Evolutionary conservation across 2,329 filamentous ascomycete species (phyloP).

Genomic region (Trichoderma aggressivum): DNA sequence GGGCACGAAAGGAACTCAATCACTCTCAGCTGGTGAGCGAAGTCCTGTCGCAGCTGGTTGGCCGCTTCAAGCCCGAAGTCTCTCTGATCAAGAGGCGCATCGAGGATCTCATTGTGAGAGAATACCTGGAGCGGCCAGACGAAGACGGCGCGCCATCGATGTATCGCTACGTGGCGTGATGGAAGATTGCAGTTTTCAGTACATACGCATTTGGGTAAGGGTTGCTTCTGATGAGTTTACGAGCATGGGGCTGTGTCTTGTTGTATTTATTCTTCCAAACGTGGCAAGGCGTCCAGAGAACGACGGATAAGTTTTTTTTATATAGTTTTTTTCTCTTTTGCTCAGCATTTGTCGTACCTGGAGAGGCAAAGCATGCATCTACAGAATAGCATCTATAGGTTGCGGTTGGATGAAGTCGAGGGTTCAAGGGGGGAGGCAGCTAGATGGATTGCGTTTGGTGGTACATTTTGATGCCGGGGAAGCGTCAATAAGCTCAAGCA

Average conservation of each 20-base stretch:
- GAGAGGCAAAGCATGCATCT: not conserved
- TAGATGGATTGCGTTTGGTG: not conserved
- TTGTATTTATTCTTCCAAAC: not conserved
- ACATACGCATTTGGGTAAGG: not conserved
- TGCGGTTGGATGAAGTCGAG: not conserved
- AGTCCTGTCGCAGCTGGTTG: slow-evolving; percentile 64
- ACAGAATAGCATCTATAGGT: not conserved
- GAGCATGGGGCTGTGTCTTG: slow-evolving; percentile 3
- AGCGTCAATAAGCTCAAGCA: not conserved
- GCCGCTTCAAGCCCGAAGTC: slow-evolving; percentile 73
- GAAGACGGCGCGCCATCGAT: slow-evolving; percentile 62
- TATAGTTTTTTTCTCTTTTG: not conserved
- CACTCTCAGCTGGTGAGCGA: slow-evolving; percentile 70
- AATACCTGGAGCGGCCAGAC: slow-evolving; percentile 69
- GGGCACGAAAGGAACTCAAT: slow-evolving; percentile 68
- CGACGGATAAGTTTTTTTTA: not conserved
- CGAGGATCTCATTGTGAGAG: slow-evolving; percentile 70
- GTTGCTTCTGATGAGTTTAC: slow-evolving; percentile 3
- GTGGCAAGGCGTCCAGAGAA: slow-evolving; percentile 18
- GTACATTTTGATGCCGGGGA: not conserved
- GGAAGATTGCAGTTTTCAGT: not conserved
- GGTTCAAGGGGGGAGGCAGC: not conserved
- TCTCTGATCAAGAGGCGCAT: slow-evolving; percentile 78
- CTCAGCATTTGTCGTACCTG: not conserved
- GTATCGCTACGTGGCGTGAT: slow-evolving; percentile 69